Percentiles rank a stretch among this genome's conserved stretches.
Evolutionary conservation across 768 basidiomycete species (phyloP).

Genomic region (Podaxis carcinomalis): DNA sequence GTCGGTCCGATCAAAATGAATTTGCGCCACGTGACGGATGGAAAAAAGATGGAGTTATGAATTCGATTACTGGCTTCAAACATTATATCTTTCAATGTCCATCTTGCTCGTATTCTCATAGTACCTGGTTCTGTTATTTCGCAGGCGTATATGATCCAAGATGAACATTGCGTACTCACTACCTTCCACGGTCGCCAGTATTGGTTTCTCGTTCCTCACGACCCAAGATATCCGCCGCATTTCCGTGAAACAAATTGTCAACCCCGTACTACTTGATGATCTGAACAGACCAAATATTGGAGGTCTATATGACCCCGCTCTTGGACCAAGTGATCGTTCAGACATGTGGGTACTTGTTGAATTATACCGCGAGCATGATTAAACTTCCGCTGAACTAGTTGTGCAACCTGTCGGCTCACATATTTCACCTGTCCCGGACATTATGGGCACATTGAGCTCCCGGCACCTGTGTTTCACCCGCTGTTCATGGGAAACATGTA

Average conservation of each 20-base stretch:
- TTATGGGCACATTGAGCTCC: constrained; percentile 96
- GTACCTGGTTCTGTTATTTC: not conserved
- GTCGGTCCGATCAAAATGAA: not conserved
- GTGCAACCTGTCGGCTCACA: constrained; percentile 87
- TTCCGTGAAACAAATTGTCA: constrained; percentile 96
- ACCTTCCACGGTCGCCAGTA: constrained; percentile 75
- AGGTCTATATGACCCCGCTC: constrained; percentile 91
- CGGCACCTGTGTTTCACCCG: constrained; percentile 93
- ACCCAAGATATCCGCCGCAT: constrained; percentile 86
- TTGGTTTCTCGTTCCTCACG: constrained; percentile 92
- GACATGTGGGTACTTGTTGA: constrained; percentile 70
- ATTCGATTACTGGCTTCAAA: not conserved
- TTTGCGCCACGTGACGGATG: constrained; percentile 8
- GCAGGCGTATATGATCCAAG: constrained; percentile 1
- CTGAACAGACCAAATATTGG: constrained; percentile 88
- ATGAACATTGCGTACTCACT: constrained; percentile 94
- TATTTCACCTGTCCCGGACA: constrained; percentile 97
- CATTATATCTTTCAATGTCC: constrained; percentile 1
- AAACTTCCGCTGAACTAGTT: constrained; percentile 45
- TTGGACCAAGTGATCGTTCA: constrained; percentile 83
- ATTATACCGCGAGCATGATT: not conserved
- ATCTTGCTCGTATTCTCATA: constrained; percentile 1
- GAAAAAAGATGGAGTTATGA: constrained; percentile 11
- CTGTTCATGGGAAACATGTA: constrained; percentile 92
- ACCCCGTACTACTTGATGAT: constrained; percentile 90